Percentiles rank a stretch among this genome's conserved stretches.
phyloP scores from a whole-genome alignment of 148 eudicot species.

The Simmondsia chinensis region DNA sequence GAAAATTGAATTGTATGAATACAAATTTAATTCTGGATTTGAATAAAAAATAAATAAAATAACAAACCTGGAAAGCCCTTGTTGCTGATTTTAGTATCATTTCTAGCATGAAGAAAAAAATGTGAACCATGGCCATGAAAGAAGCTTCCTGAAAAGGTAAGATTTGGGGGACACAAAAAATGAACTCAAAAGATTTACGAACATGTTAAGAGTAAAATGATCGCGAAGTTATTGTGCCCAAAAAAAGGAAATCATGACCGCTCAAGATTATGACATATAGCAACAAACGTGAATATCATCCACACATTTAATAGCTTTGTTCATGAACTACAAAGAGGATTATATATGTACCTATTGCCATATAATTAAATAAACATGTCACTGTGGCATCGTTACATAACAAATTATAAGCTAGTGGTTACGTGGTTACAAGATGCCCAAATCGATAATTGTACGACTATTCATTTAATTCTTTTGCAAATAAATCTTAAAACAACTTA shows the following conservation, averaged over 20 bases:
- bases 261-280: constrained; percentile 96
- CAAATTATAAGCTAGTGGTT: no score
- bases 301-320: constrained; percentile 83
- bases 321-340: constrained; percentile 86
- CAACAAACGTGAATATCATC: constrained; percentile 97
- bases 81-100: constrained; percentile 72
- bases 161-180: constrained; percentile 5
- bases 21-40: background rate
- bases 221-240: no score
- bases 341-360: constrained; percentile 81
- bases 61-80: constrained; percentile 47
- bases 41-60: background rate
- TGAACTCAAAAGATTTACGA: background rate
- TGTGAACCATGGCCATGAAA: constrained; percentile 98
- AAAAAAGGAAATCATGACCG: no score
- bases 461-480: no score
- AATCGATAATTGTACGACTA: background rate
- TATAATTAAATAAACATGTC: no score
- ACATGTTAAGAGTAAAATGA: no score
- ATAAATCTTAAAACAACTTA: no score
- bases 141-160: constrained; percentile 74
- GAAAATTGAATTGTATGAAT: no score
- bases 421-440: no score
- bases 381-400: no score
- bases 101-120: constrained; percentile 81